A percentile compares a stretch with the other conserved stretches of the same genome.
phyloP scores from a whole-genome alignment of 495 filamentous ascomycete species.

The Talaromyces trachyspermus region DNA sequence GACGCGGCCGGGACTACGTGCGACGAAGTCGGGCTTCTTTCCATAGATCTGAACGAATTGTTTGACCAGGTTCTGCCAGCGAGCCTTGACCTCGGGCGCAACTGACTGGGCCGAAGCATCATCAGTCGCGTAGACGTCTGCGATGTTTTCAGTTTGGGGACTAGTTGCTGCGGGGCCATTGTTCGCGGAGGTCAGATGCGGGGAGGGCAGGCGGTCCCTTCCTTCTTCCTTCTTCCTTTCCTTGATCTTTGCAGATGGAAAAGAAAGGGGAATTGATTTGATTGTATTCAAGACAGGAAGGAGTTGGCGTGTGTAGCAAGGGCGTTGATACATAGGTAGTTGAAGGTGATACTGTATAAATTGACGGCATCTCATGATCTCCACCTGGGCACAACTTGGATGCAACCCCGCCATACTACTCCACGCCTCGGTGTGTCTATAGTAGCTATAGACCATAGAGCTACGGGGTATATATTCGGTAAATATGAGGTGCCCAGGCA shows the following conservation, averaged over 20 bases:
- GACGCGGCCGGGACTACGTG: slow-evolving; percentile 86
- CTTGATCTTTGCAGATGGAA: neutral
- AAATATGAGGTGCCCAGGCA: no score
- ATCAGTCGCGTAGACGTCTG: slow-evolving; percentile 43
- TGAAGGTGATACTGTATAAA: no score
- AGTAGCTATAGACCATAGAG: no score
- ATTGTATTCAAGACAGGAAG: no score
- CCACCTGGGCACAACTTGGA: no score
- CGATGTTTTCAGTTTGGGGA: slow-evolving; percentile 42
- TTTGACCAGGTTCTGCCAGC: slow-evolving; percentile 66
- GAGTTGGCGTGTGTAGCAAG: no score
- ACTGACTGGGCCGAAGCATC: slow-evolving; percentile 31
- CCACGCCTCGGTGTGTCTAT: no score
- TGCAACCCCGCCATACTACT: no score
- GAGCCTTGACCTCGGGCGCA: slow-evolving; percentile 32
- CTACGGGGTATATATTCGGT: no score
- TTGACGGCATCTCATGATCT: no score
- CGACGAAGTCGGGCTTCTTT: slow-evolving; percentile 67
- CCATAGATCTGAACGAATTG: slow-evolving; percentile 70
- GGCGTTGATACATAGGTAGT: no score
- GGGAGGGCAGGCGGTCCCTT: slow-evolving; percentile 1
- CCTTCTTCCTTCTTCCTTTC: slow-evolving; percentile 13
- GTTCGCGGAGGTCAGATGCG: slow-evolving; percentile 18
- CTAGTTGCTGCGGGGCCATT: slow-evolving; percentile 39
- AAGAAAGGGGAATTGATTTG: neutral